Conservation (phyloP, 257 asterid species). For the Gentiana straminea region DNA sequence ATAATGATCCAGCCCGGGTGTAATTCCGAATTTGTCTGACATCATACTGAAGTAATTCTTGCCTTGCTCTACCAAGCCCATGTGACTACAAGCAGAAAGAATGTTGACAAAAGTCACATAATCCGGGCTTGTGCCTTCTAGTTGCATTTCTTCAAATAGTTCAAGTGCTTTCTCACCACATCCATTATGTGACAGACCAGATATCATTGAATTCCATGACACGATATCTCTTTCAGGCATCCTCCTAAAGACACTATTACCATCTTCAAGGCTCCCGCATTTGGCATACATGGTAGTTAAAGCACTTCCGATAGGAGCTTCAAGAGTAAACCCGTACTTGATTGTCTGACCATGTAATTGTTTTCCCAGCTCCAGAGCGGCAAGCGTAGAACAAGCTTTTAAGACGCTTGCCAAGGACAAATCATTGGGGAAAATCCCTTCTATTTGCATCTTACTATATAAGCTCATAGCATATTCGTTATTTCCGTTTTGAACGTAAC, state of each 20-base stretch:
- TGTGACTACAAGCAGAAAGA: conserved; percentile 83
- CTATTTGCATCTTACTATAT: conserved; percentile 61
- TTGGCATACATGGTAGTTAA: conserved; percentile 81
- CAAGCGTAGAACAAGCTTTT: conserved; percentile 74
- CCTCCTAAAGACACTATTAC: conserved; percentile 41
- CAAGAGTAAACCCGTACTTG: conserved; percentile 59
- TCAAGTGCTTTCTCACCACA: conserved; percentile 55
- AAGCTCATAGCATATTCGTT: conserved; percentile 51
- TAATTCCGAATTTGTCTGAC: conserved; percentile 38
- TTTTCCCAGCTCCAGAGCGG: conserved; percentile 80
- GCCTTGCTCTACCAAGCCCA: conserved; percentile 71
- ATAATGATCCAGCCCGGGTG: conserved; percentile 53
- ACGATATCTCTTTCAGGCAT: conserved; percentile 72
- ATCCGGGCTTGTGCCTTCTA: conserved; percentile 49
- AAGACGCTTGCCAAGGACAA: conserved; percentile 66
- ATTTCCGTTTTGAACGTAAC: conserved; percentile 72
- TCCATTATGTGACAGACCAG: conserved; percentile 84
- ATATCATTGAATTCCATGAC: conserved; percentile 89
- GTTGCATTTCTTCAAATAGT: conserved; percentile 66
- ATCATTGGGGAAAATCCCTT: conserved; percentile 59
- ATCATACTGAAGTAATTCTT: conserved; percentile 48
- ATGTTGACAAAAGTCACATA: conserved; percentile 58
- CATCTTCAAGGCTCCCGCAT: conserved; percentile 63
- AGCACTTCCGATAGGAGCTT: conserved; percentile 79
- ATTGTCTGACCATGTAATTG: conserved; percentile 66